These are phyloP conservation scores for Phytophthora uliginosa DNA, from an alignment of 352 stramenopile species.

Conservation along the genomic window DNA sequence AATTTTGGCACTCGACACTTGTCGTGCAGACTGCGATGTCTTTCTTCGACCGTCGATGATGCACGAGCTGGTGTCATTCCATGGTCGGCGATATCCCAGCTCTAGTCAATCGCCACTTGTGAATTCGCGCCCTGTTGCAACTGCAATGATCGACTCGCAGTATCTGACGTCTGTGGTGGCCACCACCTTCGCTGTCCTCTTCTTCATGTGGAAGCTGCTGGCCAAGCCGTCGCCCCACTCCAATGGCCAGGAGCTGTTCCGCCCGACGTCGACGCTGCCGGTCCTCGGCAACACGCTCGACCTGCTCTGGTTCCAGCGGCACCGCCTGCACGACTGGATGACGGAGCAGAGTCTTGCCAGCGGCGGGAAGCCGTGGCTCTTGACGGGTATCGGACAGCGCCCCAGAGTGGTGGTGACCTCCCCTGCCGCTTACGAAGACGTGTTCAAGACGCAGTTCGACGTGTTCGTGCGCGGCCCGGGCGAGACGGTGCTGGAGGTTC, in stretches of 20 bases:
- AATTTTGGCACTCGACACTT: too few relatives aligned
- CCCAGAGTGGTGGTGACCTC: constrained; percentile 44
- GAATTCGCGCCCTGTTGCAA: not conserved
- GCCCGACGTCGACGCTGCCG: constrained; percentile 42
- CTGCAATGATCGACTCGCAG: constrained; percentile 10
- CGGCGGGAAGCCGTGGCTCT: constrained; percentile 41
- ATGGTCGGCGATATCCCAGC: not conserved
- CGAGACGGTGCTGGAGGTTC: constrained; percentile 49
- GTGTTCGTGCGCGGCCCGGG: constrained; percentile 63
- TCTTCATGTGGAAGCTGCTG: constrained; percentile 17
- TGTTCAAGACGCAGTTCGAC: constrained; percentile 57
- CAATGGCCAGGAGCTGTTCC: constrained; percentile 20
- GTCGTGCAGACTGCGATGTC: not conserved
- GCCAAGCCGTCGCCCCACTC: not conserved
- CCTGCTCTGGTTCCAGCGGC: constrained; percentile 50
- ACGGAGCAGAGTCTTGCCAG: constrained; percentile 47
- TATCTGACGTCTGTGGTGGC: constrained; percentile 6
- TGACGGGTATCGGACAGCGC: constrained; percentile 45
- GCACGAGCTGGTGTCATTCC: not conserved
- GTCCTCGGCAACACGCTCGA: constrained; percentile 62
- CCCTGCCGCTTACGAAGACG: constrained; percentile 49
- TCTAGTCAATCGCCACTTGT: not conserved
- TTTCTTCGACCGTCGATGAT: not conserved
- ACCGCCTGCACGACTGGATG: constrained; percentile 64
- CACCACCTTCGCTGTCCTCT: constrained; percentile 4